Evolutionary conservation across 2,329 filamentous ascomycete genomes (phyloP).

Genomic region (Zarea fungicola): DNA sequence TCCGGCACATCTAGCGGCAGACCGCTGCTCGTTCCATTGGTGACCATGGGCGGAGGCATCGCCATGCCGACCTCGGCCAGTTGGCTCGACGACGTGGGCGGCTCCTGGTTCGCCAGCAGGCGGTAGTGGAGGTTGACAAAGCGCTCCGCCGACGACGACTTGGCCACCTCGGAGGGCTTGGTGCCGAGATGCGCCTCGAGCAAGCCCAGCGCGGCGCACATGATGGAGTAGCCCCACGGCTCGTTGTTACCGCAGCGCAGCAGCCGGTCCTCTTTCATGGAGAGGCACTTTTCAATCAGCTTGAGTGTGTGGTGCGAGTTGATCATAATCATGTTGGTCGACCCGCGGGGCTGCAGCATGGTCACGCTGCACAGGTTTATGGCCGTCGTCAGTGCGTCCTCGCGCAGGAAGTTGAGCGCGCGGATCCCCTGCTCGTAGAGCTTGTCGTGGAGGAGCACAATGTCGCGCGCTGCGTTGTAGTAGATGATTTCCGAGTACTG

Average conservation of each 20-base stretch:
- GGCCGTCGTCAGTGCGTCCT: constrained; percentile 54
- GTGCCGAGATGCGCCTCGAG: constrained; percentile 54
- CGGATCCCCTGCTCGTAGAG: constrained; percentile 54
- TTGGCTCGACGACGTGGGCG: constrained; percentile 15
- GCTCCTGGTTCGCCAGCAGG: constrained; percentile 50
- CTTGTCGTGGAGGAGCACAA: constrained; percentile 57
- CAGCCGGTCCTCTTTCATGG: constrained; percentile 56
- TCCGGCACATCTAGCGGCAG: constrained; percentile 32
- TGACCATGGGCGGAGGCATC: constrained; percentile 21
- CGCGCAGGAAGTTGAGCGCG: constrained; percentile 54
- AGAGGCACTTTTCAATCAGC: constrained; percentile 56
- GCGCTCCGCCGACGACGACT: constrained; percentile 53
- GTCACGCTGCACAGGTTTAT: constrained; percentile 58
- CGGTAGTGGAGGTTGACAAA: constrained; percentile 56
- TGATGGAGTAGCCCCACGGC: constrained; percentile 59
- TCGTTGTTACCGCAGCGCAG: constrained; percentile 59
- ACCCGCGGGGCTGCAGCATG: constrained; percentile 54
- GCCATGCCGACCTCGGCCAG: constrained; percentile 29
- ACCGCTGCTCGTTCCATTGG: constrained; percentile 20
- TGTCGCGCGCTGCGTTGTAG: constrained; percentile 57
- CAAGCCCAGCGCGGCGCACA: constrained; percentile 55
- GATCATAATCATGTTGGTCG: constrained; percentile 58
- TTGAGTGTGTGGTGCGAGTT: constrained; percentile 55
- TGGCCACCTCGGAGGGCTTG: constrained; percentile 52
- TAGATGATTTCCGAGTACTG: constrained; percentile 60